Base-by-base conservation (phyloP, 1,139 yeast genomes). In the Protomyces pachydermus region DNA sequence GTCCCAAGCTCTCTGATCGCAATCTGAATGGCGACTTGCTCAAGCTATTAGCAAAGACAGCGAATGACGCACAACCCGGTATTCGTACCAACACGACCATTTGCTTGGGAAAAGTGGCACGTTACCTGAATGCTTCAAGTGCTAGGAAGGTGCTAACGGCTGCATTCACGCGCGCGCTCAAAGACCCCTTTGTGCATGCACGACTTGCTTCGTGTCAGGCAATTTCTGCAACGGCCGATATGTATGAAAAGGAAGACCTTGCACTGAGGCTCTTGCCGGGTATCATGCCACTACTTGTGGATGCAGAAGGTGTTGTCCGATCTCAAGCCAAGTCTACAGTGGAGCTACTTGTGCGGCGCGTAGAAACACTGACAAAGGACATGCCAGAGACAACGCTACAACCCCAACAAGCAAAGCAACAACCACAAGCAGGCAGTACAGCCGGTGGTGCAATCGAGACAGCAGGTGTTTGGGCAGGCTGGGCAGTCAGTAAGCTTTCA, bases 11-110 rank as follows among this genome's bases (percentile, higher is more conserved):
- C 3, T 70, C 89, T 0, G 90, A 86, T 48, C 82, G 96, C 64
- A 96, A 89, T 72, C 79, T 91, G 58, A 93, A 93, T 72, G 91
- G 91, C 70, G 98, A 93, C 65, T 76, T 93, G 48, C 78, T 93
- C 61, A 82, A 95, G 69, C 81, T 84, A 58, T 77, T 93, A 66
- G 98, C 98, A 0, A 89, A 88, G 72, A 84, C 96, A 1, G 98
- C 91, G 74, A 86, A 83, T 74, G 98, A 93, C 72, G 83, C 85
- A 1, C 86, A 86, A 65, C 86, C 95, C 0, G 88, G 89, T 28
- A 88, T 93, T 20, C 78, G 98, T 69, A 90, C 93, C 5, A 88
- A 90, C 74, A 91, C 98, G 0, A 82, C 95, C 25, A 81, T 89
- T 32, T 81, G 90, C 53, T 81, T 93, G 32, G 85, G 90, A 34